phyloP scores from a whole-genome alignment of 2,329 filamentous ascomycete genomes.

The Trichoderma oligosporum region DNA sequence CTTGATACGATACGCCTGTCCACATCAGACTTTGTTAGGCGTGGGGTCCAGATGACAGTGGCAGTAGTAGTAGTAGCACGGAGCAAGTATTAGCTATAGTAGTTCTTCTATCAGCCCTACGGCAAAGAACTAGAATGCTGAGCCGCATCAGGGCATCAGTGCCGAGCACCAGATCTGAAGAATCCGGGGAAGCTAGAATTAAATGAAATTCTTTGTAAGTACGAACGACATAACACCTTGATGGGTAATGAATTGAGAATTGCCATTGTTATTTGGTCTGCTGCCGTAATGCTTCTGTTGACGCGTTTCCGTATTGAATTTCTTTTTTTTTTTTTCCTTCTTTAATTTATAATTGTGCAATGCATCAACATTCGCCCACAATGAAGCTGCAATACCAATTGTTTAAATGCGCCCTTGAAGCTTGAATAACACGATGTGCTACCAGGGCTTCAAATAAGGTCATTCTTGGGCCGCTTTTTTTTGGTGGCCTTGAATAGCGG shows the following conservation, averaged over 20 bases:
- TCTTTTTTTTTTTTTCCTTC: too few species aligned
- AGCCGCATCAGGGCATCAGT: conserved; percentile 19
- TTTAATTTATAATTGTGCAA: too few species aligned
- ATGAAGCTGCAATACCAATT: background rate
- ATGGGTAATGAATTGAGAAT: background rate
- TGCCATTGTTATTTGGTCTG: background rate
- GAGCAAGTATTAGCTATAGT: too few species aligned
- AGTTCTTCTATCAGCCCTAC: conserved; percentile 21
- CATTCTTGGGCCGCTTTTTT: conserved; percentile 17
- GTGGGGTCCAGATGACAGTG: conserved; percentile 4
- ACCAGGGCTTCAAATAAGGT: conserved; percentile 17
- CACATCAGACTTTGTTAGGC: conserved; percentile 12
- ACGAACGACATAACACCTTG: background rate
- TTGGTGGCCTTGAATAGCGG: conserved; percentile 14
- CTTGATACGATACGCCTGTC: background rate
- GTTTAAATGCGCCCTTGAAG: background rate
- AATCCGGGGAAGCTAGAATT: conserved; percentile 15
- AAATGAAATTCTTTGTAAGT: background rate
- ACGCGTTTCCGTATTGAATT: background rate
- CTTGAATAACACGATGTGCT: background rate
- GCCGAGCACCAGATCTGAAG: conserved; percentile 16
- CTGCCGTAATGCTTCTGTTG: background rate
- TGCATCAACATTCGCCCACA: background rate
- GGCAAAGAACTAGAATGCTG: conserved; percentile 14
- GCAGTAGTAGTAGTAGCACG: background rate